Base-by-base conservation (phyloP, 2,329 filamentous ascomycete species). In the Achaetomium macrosporum region DNA sequence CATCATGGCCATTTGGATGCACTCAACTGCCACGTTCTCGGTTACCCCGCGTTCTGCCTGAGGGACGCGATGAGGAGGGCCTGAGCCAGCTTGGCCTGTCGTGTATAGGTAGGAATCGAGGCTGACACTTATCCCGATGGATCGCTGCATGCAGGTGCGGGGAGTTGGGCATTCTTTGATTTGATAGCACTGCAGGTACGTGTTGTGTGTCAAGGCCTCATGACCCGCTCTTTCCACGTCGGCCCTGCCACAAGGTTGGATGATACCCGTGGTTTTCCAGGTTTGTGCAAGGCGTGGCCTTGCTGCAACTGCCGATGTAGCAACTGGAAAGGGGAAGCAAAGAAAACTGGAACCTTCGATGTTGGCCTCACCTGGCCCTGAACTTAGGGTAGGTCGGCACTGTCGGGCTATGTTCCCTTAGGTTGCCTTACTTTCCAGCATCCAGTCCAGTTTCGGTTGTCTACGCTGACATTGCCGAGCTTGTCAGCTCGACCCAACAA, bases 151-250 rank as follows among this genome's bases (percentile, higher is more conserved):
- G 25, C 25, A 25, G 9, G 17, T 45, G 45, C 29, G 46, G 46
- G 40, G 51, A 9, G 44, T 52, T 53, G 51, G 42, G 51, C 36
- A 30, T 37, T 42, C 31, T 31, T 10, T 17, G 19, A 2, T 31
- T 10, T 17, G 19, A 2, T 16, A 17, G 41, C n/a, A 29, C 41
- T 37, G 40, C 47, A 36, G 29, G 47, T 36, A 29, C 40, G 17
- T 13, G 12, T 35, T 19, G 40, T 13, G 5, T 12, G 41, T 15
- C 2, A 1, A 31, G 7, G 33, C 33, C 33, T 35, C 10, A 15
- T 35, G 15, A 15, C 10, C 10, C 10, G 33, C 11, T 35, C 10
- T 35, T 35, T 19, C 25, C 7, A 31, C 25, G n/a, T 40, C 45
- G 39, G 36, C 45, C 33, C 20, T 40, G 35, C 11, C 35, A 40